phyloP scores from a whole-genome alignment of 2,329 filamentous ascomycete species.

The Calonectria multiphialidica region DNA sequence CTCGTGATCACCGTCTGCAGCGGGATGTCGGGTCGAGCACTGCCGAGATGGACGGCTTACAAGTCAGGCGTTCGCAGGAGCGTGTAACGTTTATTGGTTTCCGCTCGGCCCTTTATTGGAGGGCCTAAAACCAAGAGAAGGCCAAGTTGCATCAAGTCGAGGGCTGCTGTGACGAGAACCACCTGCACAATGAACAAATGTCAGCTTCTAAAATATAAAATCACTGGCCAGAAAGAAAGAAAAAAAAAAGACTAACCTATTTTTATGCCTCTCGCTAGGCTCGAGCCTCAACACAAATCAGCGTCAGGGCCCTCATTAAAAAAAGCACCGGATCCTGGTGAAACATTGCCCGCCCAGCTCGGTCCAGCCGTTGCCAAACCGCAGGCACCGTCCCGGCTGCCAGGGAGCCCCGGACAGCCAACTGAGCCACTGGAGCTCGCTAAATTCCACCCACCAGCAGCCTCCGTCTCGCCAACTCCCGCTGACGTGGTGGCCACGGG shows the following conservation, averaged over 20 bases:
- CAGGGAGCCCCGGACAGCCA: constrained; percentile 11
- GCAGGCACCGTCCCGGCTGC: not conserved
- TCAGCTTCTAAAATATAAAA: not conserved
- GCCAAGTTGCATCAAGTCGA: constrained; percentile 2
- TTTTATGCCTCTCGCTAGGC: not conserved
- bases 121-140: not conserved
- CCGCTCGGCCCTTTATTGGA: constrained; percentile 15
- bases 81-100: constrained; percentile 1
- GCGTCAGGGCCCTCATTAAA: not conserved
- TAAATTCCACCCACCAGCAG: constrained; percentile 37
- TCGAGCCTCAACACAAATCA: not conserved
- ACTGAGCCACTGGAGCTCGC: constrained; percentile 32
- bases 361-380: not conserved
- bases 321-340: constrained; percentile 1
- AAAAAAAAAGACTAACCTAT: not conserved
- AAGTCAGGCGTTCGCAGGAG: constrained; percentile 10
- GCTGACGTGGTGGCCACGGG: constrained; percentile 41
- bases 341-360: constrained; percentile 3
- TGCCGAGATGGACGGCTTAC: not conserved
- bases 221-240: too few species aligned
- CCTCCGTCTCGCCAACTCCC: constrained; percentile 18
- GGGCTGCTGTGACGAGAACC: not conserved
- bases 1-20: not conserved
- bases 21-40: not conserved
- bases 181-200: constrained; percentile 4